Evolutionary conservation across 2,329 filamentous ascomycete species (phyloP).

Genomic region (Phyllosticta capitalensis): DNA sequence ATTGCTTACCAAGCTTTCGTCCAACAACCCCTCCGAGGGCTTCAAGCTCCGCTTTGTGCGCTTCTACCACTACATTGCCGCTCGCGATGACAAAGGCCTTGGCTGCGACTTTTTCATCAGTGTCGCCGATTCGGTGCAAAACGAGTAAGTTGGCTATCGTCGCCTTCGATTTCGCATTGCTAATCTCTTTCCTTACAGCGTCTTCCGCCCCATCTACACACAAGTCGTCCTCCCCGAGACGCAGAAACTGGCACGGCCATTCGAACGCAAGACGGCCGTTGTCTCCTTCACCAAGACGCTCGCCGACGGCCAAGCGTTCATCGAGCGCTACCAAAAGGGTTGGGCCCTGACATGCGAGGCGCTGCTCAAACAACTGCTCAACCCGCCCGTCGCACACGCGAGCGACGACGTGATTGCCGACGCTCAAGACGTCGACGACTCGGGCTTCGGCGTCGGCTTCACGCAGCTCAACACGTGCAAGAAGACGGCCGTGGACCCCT

Average conservation of each 20-base stretch:
- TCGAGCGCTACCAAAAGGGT: constrained; percentile 53
- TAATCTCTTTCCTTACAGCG: constrained; percentile 31
- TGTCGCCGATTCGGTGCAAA: constrained; percentile 72
- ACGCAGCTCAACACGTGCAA: constrained; percentile 89
- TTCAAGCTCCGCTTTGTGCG: constrained; percentile 81
- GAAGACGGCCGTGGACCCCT: constrained; percentile 64
- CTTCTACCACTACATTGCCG: constrained; percentile 88
- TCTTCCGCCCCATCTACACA: constrained; percentile 80
- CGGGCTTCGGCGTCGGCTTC: constrained; percentile 90
- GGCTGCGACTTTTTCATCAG: constrained; percentile 88
- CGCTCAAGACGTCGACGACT: constrained; percentile 79
- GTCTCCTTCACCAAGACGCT: constrained; percentile 89
- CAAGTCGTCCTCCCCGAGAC: constrained; percentile 81
- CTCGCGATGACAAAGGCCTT: constrained; percentile 67
- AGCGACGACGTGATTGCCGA: constrained; percentile 70
- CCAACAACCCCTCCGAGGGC: constrained; percentile 64
- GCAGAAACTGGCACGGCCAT: constrained; percentile 73
- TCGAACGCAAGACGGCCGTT: constrained; percentile 88
- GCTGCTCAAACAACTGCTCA: constrained; percentile 80
- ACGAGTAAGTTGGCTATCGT: constrained; percentile 37
- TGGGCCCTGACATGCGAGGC: constrained; percentile 86
- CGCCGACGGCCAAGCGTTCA: constrained; percentile 76
- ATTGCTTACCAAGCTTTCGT: constrained; percentile 61
- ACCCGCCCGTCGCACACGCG: constrained; percentile 64
- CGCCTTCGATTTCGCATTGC: constrained; percentile 5